A percentile compares a stretch with the other conserved stretches of the same genome.
Evolutionary conservation across 148 eudicot genomes (phyloP).

Genomic region (Cornus florida): DNA sequence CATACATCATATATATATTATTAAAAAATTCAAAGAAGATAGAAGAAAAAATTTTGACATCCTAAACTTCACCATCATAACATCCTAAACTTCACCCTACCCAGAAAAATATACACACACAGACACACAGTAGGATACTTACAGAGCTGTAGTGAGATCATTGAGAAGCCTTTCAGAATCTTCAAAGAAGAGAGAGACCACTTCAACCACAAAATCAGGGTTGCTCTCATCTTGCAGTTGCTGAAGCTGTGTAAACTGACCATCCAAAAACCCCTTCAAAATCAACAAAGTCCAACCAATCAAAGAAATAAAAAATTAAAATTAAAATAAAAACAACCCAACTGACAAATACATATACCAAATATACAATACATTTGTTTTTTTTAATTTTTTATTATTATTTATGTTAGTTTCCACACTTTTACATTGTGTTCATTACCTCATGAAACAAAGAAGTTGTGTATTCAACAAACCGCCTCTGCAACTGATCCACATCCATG

Average conservation of each 20-base stretch:
- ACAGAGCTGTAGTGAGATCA: conserved; percentile 49
- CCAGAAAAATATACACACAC: not conserved
- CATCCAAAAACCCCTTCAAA: conserved; percentile 57
- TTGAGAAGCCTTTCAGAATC: conserved; percentile 61
- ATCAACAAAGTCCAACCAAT: not conserved
- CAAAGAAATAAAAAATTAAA: not conserved
- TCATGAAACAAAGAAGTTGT: conserved; percentile 35
- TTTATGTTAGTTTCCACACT: not conserved
- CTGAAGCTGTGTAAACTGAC: conserved; percentile 55
- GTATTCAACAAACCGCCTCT: conserved; percentile 41
- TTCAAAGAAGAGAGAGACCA: conserved; percentile 52
- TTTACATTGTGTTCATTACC: conserved; percentile 16
- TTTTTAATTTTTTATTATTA: too few species aligned
- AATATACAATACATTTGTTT: too few species aligned
- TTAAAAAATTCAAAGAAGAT: not conserved
- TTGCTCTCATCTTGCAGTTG: conserved; percentile 65
- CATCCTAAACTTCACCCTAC: not conserved
- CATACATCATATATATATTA: too few species aligned
- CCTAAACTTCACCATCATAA: not conserved
- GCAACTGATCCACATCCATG: conserved; percentile 47
- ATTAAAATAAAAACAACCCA: not conserved
- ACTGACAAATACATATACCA: not conserved
- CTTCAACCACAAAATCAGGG: conserved; percentile 68
- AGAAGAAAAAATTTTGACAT: not conserved
- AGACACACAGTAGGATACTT: conserved; percentile 7